These are phyloP conservation scores for Corymbia maculata DNA, from an alignment of 345 rosid species.

Conservation along the genomic window DNA sequence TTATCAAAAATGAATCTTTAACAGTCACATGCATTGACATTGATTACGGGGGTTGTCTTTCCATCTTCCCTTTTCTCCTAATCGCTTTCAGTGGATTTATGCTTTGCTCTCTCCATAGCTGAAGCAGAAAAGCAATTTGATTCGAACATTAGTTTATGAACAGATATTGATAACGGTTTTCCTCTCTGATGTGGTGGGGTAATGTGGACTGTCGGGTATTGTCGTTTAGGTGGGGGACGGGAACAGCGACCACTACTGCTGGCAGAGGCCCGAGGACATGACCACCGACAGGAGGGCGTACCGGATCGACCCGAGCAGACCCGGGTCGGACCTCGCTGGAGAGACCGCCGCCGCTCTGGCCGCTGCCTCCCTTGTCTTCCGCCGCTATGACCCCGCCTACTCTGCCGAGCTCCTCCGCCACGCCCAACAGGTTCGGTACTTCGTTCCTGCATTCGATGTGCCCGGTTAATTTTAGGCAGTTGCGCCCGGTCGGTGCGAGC, in stretches of 20 bases:
- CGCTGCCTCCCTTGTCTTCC: slow-evolving; percentile 37
- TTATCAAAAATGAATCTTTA: background rate
- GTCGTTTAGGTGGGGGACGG: slow-evolving; percentile 39
- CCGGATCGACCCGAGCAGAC: slow-evolving; percentile 12
- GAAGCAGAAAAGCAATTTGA: background rate
- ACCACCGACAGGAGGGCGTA: slow-evolving; percentile 34
- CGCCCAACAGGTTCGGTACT: slow-evolving; percentile 24
- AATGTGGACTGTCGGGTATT: background rate
- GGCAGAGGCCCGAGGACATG: slow-evolving; percentile 61
- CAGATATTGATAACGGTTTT: background rate
- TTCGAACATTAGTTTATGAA: background rate
- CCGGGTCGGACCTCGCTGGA: slow-evolving; percentile 50
- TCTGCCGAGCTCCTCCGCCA: slow-evolving; percentile 28
- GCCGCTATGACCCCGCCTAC: slow-evolving; percentile 15
- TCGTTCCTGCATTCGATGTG: background rate
- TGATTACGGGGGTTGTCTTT: background rate
- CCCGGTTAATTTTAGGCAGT: too few species aligned
- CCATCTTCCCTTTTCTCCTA: background rate
- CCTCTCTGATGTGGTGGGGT: background rate
- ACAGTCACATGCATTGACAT: background rate
- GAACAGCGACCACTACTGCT: slow-evolving; percentile 35
- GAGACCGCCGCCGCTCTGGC: slow-evolving; percentile 50
- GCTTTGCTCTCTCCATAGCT: background rate
- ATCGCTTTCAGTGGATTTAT: background rate
- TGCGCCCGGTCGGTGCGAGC: background rate